Conservation (phyloP, 257 asterid genomes). For the Nicotiana paniculata region DNA sequence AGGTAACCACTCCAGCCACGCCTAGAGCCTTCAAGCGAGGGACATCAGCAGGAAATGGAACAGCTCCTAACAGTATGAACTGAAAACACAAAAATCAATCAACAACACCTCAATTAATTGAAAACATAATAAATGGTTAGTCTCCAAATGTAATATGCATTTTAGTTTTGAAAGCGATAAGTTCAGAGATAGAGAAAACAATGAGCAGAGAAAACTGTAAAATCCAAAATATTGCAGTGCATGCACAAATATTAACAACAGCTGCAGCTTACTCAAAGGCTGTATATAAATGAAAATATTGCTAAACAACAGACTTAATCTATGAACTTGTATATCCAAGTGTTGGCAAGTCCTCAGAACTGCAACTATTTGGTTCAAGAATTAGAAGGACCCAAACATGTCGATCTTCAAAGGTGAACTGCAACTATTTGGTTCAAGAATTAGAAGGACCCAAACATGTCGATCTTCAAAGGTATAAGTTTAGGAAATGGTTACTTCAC, state of each 20-base stretch:
- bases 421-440: neutral
- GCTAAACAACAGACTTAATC: neutral
- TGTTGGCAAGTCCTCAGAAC: neutral
- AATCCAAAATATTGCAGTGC: neutral
- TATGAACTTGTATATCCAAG: neutral
- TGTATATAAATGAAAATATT: neutral
- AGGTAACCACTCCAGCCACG: constrained; percentile 82
- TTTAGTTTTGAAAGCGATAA: neutral
- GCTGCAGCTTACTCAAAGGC: neutral
- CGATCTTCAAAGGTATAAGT: neutral
- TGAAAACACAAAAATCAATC: constrained; percentile 22
- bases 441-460: neutral
- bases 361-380: neutral
- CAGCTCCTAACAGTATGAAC: constrained; percentile 91
- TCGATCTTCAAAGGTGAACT: too few species aligned
- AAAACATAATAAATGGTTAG: constrained; percentile 2
- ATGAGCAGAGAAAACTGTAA: neutral
- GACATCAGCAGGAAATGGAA: constrained; percentile 91
- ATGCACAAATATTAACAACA: neutral
- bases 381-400: too few species aligned
- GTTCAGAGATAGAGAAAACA: neutral
- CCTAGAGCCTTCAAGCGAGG: constrained; percentile 79
- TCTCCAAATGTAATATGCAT: neutral
- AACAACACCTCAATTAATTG: neutral
- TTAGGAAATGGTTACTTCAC: neutral